Evolutionary conservation across 2,329 filamentous ascomycete genomes (phyloP).

Genomic region (Colletotrichum lupini): DNA sequence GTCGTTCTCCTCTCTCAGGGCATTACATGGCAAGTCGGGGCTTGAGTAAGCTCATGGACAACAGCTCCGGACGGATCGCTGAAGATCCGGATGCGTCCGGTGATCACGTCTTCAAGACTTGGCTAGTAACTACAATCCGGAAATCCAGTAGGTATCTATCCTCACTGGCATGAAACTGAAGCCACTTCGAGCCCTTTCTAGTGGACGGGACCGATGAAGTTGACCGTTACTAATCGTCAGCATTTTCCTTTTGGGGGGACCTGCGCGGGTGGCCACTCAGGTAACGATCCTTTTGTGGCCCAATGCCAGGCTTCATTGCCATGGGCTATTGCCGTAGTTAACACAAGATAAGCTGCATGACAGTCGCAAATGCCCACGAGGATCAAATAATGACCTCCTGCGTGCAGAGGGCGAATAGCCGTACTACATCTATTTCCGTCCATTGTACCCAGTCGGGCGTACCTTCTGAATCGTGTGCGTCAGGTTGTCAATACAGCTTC

Average conservation of each 20-base stretch:
- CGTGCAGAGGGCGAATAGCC: background rate
- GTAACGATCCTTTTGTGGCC: background rate
- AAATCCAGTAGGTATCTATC: background rate
- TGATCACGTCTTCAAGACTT: background rate
- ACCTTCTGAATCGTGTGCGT: too few species aligned
- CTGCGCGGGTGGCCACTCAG: background rate
- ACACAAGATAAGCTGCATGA: background rate
- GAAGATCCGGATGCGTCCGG: background rate
- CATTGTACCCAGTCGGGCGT: background rate
- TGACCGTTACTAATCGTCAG: background rate
- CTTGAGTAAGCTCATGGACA: background rate
- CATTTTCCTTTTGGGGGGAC: background rate
- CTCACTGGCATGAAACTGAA: background rate
- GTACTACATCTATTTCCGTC: background rate
- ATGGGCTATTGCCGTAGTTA: background rate
- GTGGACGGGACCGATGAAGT: background rate
- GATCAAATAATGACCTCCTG: background rate
- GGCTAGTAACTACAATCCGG: background rate
- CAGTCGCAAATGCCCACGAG: background rate
- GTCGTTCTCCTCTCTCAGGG: background rate
- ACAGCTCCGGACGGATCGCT: background rate
- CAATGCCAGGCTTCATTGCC: background rate
- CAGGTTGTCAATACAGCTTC: background rate
- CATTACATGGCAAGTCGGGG: background rate
- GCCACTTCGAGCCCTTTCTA: background rate